phyloP scores from a whole-genome alignment of 768 basidiomycete species.

The Tricholoma furcatifolium region DNA sequence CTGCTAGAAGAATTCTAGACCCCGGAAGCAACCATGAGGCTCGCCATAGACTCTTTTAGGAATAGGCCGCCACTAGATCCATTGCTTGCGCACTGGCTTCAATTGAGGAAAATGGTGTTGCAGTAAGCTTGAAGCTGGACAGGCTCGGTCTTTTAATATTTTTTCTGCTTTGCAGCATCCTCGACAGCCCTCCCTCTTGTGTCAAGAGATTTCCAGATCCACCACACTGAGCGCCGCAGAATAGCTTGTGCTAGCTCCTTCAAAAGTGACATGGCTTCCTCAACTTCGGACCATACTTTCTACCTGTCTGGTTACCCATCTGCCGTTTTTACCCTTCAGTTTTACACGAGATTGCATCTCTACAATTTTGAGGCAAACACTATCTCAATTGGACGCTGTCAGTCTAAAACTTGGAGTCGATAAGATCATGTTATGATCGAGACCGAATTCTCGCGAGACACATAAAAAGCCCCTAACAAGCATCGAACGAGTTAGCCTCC shows the following conservation, averaged over 20 bases:
- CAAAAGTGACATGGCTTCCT: background rate
- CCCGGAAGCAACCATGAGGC: constrained; percentile 5
- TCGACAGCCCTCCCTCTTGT: constrained; percentile 11
- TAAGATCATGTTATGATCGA: constrained; percentile 16
- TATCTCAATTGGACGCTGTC: background rate
- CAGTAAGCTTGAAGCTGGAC: background rate
- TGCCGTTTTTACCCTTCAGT: too few relatives aligned
- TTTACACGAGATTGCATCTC: too few relatives aligned
- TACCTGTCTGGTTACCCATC: too few relatives aligned
- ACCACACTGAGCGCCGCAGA: too few relatives aligned
- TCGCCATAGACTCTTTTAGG: background rate
- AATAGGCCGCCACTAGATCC: background rate
- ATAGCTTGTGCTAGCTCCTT: background rate
- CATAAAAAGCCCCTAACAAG: constrained; percentile 12
- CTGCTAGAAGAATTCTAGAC: constrained; percentile 14
- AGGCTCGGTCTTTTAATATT: background rate
- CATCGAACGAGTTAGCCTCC: constrained; percentile 4
- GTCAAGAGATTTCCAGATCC: background rate
- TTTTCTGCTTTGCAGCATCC: constrained; percentile 3
- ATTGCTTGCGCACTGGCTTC: background rate
- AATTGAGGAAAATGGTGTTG: background rate
- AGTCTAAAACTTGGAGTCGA: background rate
- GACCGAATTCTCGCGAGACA: constrained; percentile 6
- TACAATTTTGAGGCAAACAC: background rate
- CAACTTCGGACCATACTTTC: background rate